Percentiles rank a stretch among this genome's conserved stretches.
phyloP scores from a whole-genome alignment of 345 rosid species.

The Syzygium aqueum region DNA sequence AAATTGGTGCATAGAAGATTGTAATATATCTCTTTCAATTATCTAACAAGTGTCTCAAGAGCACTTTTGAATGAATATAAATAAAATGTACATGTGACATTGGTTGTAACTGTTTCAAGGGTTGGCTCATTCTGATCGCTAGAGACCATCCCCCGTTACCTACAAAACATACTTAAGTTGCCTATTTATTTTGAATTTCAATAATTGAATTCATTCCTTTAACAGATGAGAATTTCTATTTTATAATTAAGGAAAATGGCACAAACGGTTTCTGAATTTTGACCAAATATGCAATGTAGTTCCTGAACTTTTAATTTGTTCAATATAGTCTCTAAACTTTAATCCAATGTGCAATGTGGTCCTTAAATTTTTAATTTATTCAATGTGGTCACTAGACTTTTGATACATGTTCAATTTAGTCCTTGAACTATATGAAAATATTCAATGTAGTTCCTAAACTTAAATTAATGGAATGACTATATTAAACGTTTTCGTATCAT shows the following conservation, averaged over 20 bases:
- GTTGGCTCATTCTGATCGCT: not conserved
- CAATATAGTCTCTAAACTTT: too few relatives aligned
- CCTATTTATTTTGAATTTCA: not conserved
- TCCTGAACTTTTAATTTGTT: too few relatives aligned
- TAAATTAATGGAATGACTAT: too few relatives aligned
- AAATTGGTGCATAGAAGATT: not conserved
- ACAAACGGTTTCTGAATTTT: too few relatives aligned
- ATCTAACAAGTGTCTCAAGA: not conserved
- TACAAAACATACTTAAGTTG: not conserved
- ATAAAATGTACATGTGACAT: not conserved
- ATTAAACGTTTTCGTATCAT: too few relatives aligned
- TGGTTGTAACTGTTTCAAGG: not conserved
- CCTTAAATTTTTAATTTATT: too few relatives aligned
- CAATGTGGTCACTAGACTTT: too few relatives aligned
- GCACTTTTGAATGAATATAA: not conserved
- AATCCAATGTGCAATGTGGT: too few relatives aligned
- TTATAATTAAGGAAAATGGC: not conserved
- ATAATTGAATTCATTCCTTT: not conserved
- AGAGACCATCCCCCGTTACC: not conserved
- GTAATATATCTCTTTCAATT: not conserved
- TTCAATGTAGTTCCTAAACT: too few relatives aligned
- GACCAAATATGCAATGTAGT: too few relatives aligned
- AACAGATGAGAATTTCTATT: not conserved
- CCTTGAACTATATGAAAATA: too few relatives aligned
- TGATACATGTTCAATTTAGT: too few relatives aligned